Percentiles rank a stretch among this genome's conserved stretches.
Conservation (phyloP, 768 basidiomycete genomes). For the Lyophyllum atratum region DNA sequence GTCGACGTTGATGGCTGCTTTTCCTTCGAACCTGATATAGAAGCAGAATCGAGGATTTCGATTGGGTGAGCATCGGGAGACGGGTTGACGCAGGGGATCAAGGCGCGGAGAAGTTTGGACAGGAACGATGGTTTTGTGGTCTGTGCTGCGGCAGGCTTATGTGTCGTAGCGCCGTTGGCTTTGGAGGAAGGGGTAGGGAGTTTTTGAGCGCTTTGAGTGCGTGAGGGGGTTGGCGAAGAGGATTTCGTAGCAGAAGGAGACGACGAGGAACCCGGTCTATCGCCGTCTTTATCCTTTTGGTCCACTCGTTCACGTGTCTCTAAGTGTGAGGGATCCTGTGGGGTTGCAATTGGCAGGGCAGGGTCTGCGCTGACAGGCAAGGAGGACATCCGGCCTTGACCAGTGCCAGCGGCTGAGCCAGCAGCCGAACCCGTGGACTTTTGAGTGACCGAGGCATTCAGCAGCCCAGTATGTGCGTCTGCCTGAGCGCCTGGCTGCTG, state of each 20-base stretch:
- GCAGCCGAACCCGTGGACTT: constrained; percentile 1
- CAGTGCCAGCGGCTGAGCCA: constrained; percentile 8
- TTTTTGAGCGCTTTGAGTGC: constrained; percentile 7
- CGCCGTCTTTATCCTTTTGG: constrained; percentile 21
- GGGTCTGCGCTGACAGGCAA: constrained; percentile 2
- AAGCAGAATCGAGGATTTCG: constrained; percentile 37
- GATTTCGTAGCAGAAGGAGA: constrained; percentile 8
- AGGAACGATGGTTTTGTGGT: constrained; percentile 54
- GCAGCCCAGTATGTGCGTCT: not conserved
- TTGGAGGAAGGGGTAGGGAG: constrained; percentile 15
- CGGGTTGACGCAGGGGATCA: constrained; percentile 69
- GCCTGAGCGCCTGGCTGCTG: constrained; percentile 2
- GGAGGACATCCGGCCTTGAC: constrained; percentile 11
- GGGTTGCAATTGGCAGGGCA: constrained; percentile 5
- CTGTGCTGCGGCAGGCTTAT: constrained; percentile 14
- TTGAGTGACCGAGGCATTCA: not conserved
- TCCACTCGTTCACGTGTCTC: constrained; percentile 14
- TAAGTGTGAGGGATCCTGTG: constrained; percentile 1
- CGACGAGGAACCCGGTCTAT: constrained; percentile 13
- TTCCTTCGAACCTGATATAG: constrained; percentile 27
- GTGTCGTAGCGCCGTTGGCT: constrained; percentile 19
- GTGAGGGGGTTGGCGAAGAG: constrained; percentile 12
- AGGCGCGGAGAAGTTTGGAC: constrained; percentile 57
- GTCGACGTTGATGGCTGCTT: constrained; percentile 21
- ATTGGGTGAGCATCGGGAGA: constrained; percentile 45